Conservation (phyloP, 225 moss, liverwort and hornwort genomes). For the Polytrichum commune region DNA sequence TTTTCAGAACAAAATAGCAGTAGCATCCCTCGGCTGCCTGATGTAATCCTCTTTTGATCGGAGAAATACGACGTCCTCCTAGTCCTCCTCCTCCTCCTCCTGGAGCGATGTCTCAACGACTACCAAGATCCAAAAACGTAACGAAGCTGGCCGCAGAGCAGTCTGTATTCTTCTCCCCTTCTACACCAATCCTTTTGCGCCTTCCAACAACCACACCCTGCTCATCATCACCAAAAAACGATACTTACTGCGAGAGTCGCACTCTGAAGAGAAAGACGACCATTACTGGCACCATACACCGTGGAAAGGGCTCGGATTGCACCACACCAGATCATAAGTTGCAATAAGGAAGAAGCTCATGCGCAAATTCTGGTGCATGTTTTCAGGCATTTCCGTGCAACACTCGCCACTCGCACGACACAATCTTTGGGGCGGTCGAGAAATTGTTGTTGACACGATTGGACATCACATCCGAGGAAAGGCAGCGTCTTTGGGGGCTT, state of each 20-base stretch:
- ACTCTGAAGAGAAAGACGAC: background rate
- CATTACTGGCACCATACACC: background rate
- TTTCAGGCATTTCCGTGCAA: constrained; percentile 65
- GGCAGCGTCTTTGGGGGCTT: constrained; percentile 75
- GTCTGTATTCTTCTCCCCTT: background rate
- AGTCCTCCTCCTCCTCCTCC: background rate
- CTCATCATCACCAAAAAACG: background rate
- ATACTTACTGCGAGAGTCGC: background rate
- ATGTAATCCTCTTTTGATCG: background rate
- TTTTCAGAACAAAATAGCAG: background rate
- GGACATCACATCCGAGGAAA: constrained; percentile 36
- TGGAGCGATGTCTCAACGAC: background rate
- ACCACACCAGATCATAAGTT: too few species aligned
- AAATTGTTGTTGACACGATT: too few species aligned
- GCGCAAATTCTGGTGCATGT: background rate
- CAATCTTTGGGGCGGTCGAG: constrained; percentile 72
- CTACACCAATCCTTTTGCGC: background rate
- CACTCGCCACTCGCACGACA: constrained; percentile 70
- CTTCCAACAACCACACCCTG: background rate
- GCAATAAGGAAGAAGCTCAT: constrained; percentile 1
- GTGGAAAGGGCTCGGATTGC: constrained; percentile 8
- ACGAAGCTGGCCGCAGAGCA: background rate
- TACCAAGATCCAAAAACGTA: background rate
- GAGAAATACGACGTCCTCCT: background rate
- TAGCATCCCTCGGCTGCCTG: background rate